Evolutionary conservation across 805 yeast species (phyloP).

Genomic region (Candida nonsorbophila): DNA sequence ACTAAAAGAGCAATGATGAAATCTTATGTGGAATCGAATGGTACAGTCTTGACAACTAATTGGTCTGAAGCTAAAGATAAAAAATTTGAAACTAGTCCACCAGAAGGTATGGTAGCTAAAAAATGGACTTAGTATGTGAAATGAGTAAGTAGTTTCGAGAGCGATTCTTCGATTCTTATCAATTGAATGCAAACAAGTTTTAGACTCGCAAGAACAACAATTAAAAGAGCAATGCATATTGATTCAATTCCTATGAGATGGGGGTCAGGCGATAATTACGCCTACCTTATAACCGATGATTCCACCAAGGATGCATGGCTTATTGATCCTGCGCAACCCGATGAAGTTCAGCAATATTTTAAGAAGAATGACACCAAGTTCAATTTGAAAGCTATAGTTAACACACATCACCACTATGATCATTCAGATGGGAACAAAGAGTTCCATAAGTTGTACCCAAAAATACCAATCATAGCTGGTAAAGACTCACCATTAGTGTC

Average conservation of each 20-base stretch:
- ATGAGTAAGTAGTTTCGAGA: too few relatives aligned
- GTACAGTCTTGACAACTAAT: conserved; percentile 88
- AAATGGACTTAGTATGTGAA: conserved; percentile 43
- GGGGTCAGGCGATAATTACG: conserved; percentile 89
- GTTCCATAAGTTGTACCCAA: conserved; percentile 35
- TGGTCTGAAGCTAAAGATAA: conserved; percentile 82
- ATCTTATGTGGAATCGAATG: conserved; percentile 87
- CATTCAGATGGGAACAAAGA: conserved; percentile 82
- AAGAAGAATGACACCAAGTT: conserved; percentile 33
- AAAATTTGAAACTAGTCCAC: conserved; percentile 63
- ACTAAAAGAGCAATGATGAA: conserved; percentile 94
- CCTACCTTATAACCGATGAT: conserved; percentile 72
- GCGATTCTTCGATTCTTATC: background rate
- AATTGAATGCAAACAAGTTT: background rate
- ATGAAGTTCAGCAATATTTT: conserved; percentile 50
- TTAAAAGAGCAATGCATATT: conserved; percentile 66
- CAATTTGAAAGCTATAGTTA: conserved; percentile 71
- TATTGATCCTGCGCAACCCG: conserved; percentile 89
- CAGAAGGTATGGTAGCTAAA: conserved; percentile 64
- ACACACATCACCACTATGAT: conserved; percentile 95
- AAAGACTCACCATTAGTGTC: conserved; percentile 71
- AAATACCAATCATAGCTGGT: conserved; percentile 76
- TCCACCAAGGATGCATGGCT: conserved; percentile 67
- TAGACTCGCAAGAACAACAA: background rate
- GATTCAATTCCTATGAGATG: conserved; percentile 87